Conservation (phyloP, 2,329 filamentous ascomycete species). For the Monosporascus sp. region DNA sequence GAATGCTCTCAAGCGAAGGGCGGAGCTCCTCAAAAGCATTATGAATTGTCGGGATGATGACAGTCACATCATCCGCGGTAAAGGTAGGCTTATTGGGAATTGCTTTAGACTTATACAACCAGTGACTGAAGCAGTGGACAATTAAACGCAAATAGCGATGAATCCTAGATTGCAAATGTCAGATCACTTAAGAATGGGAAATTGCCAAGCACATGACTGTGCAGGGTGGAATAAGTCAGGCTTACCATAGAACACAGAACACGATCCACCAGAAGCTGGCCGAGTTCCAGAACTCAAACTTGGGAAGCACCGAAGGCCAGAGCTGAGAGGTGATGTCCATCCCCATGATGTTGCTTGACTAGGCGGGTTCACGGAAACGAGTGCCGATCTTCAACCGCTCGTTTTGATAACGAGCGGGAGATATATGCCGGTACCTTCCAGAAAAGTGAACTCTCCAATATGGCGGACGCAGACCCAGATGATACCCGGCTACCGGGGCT, state of each 20-base stretch:
- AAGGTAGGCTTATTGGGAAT: slow-evolving; percentile 77
- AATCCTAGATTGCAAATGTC: slow-evolving; percentile 49
- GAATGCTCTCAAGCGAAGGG: slow-evolving; percentile 73
- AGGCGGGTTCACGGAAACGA: neutral
- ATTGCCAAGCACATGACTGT: neutral
- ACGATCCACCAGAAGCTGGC: slow-evolving; percentile 42
- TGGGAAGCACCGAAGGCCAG: slow-evolving; percentile 15
- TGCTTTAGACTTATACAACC: slow-evolving; percentile 79
- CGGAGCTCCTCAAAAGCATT: slow-evolving; percentile 79
- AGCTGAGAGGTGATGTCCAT: slow-evolving; percentile 16
- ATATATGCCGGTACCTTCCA: too few species aligned
- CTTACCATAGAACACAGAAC: slow-evolving; percentile 46
- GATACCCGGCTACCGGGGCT: too few species aligned
- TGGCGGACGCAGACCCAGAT: too few species aligned
- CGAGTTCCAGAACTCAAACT: slow-evolving; percentile 35
- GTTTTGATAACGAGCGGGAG: too few species aligned
- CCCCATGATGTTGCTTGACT: slow-evolving; percentile 2
- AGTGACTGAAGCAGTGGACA: slow-evolving; percentile 81
- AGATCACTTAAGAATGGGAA: slow-evolving; percentile 18
- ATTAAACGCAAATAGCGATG: slow-evolving; percentile 84
- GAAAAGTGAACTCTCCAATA: too few species aligned
- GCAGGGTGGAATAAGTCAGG: neutral
- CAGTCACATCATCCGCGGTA: slow-evolving; percentile 79
- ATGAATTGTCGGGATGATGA: slow-evolving; percentile 90
- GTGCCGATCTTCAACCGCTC: too few species aligned